Conservation (phyloP, 331 rosid genomes). For the Saraca asoca region DNA sequence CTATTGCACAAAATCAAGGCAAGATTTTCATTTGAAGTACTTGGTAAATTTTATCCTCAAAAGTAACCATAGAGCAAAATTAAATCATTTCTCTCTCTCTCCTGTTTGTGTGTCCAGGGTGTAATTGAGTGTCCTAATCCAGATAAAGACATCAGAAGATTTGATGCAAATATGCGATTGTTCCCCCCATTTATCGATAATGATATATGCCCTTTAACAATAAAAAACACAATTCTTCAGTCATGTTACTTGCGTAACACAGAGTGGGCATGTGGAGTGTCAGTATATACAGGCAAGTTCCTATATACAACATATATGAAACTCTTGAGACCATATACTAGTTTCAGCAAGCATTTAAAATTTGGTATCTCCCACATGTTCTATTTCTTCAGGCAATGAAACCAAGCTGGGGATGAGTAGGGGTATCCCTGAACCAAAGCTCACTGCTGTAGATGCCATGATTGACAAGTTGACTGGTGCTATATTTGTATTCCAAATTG, state of each 20-base stretch:
- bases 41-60: conserved; percentile 29
- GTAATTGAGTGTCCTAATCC: conserved; percentile 94
- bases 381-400: conserved; percentile 76
- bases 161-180: conserved; percentile 91
- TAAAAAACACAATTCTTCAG: conserved; percentile 93
- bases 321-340: conserved; percentile 27
- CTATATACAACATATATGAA: conserved; percentile 26
- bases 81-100: conserved; percentile 13
- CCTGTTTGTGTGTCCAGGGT: conserved; percentile 56
- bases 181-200: conserved; percentile 97
- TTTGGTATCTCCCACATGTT: conserved; percentile 29
- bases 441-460: conserved; percentile 97
- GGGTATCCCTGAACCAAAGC: conserved; percentile 97
- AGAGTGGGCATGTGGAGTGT: conserved; percentile 99
- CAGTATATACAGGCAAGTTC: conserved; percentile 88
- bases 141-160: conserved; percentile 89
- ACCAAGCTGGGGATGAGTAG: conserved; percentile 99
- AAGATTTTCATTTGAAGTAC: conserved; percentile 32
- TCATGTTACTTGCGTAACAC: conserved; percentile 97
- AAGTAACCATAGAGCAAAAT: conserved; percentile 18
- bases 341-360: conserved; percentile 28
- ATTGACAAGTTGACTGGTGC: conserved; percentile 99
- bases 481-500: conserved; percentile 91
- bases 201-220: conserved; percentile 88
- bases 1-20: conserved; percentile 94